Evolutionary conservation across 2,329 filamentous ascomycete species (phyloP), one percentile per base, ranked within the genome.

Genomic region (Neofusicoccum sp.): DNA sequence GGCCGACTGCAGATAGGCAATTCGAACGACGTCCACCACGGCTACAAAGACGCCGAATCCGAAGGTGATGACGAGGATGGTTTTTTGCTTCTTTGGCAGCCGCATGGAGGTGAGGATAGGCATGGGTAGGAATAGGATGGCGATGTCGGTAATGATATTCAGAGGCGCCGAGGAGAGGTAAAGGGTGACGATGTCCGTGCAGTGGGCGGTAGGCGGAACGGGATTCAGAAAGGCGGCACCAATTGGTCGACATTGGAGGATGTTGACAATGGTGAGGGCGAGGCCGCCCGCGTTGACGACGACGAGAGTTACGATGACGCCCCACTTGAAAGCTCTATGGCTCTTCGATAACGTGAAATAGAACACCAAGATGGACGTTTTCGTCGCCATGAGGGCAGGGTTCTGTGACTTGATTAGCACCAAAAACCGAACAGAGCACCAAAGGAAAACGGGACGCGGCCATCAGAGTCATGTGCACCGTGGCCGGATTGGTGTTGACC

Each of bases 331-430:
- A 56, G 93, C 81, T 66, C 87, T 86, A 68, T 96, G 87, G 64
- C 92, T 90, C 70, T 89, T 89, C 31, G 92, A 91, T 52, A 97
- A 83, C 44, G 89, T 89, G 56, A 97, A 83, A 77, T 96, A 97
- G 76, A 97, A 97, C 60, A 95, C 84, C 64, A 97, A 83, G 69
- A 97, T 91, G n/a, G 92, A 96, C 0, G 91, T 93, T 78, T 97
- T 97, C 56, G 92, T 92, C 2, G 90, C 88, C 91, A 96, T 96
- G 62, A 97, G 82, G 3, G 91, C 89, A 11, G 93, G 93, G 72
- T 97, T 96, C 88, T 93, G 70, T 12, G 8, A 4, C n/a, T 4
- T 31, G 22, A 34, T 58, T 28, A 58, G 54, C 54, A 45, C n/a
- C 39, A 45, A 4, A 22, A 43, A 39, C 54, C 61, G 67, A 64